These are phyloP conservation scores for Teratosphaeria epicoccoides DNA, from an alignment of 2,329 filamentous ascomycete genomes.

Conservation along the genomic window DNA sequence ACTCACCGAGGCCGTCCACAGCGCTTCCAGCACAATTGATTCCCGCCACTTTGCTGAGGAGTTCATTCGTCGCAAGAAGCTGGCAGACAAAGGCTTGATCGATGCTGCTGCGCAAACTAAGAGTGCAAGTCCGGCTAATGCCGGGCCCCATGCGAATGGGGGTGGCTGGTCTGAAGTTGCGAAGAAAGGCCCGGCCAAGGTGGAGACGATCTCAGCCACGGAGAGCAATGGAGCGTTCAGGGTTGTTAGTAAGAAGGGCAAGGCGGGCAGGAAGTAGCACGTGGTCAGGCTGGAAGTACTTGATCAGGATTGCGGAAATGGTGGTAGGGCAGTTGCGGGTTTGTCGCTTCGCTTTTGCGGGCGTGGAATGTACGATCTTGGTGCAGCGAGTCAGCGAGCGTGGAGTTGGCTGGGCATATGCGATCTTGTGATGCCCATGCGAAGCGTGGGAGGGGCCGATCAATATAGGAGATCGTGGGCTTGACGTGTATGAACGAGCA, in stretches of 20 bases:
- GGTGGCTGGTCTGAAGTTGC: conserved; percentile 93
- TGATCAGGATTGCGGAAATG: background rate
- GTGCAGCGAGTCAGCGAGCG: background rate
- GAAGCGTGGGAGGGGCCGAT: background rate
- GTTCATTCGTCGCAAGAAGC: conserved; percentile 83
- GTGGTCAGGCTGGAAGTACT: background rate
- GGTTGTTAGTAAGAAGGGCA: conserved; percentile 83
- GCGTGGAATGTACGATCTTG: background rate
- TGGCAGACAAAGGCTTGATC: conserved; percentile 83
- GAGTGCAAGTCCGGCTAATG: conserved; percentile 40
- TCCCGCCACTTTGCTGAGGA: conserved; percentile 89
- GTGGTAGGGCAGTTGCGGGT: background rate
- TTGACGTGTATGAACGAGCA: no score
- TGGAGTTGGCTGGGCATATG: background rate
- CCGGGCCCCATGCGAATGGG: conserved; percentile 33
- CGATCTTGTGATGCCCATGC: background rate
- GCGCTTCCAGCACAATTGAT: conserved; percentile 78
- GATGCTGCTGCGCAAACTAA: conserved; percentile 48
- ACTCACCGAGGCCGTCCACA: conserved; percentile 84
- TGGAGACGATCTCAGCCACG: conserved; percentile 27
- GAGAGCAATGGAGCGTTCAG: conserved; percentile 60
- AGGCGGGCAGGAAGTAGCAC: conserved; percentile 28
- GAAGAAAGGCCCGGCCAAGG: conserved; percentile 61
- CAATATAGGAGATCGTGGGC: no score
- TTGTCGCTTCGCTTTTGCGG: background rate